Base-by-base conservation (phyloP, 139 green algal species). In the Chlamydomonas asymmetrica region DNA sequence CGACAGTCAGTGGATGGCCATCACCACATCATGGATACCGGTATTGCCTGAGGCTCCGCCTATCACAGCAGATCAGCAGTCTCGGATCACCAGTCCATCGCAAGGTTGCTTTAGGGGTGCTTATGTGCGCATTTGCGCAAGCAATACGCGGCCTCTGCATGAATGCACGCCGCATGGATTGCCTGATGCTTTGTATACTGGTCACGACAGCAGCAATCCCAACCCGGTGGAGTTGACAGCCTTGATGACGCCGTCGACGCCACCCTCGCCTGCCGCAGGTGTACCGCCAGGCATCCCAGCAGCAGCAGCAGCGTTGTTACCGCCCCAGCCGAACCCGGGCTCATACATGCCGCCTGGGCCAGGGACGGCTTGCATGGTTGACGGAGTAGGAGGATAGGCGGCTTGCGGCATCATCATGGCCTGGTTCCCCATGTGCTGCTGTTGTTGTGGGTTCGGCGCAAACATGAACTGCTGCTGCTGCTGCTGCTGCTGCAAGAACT, bases 211-310 rank as follows among this genome's bases (percentile, higher is more conserved):
- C 40, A 77, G 32, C 31, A 77, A 34, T 2, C 59, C 71, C 43
- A 77, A 32, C n/a, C n/a, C n/a, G n/a, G n/a, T n/a, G n/a, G n/a
- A n/a, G 59, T 77, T 77, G 2, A 62, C 71, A 0, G 71, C 71
- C 57, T 77, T 77, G 40, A 77, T 77, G 7, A 77, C 71, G 34
- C 71, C 71, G 3, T n/a, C n/a, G n/a, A n/a, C n/a, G n/a, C n/a
- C n/a, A n/a, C n/a, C n/a, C n/a, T n/a, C n/a, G n/a, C n/a, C n/a
- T n/a, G n/a, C n/a, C n/a, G n/a, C n/a, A n/a, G n/a, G n/a, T n/a
- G n/a, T n/a, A n/a, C 54, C 71, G 20, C 69, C 71, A 27, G 31
- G 40, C 20, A 37, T n/a, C 2, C 16, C 18, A 0, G 16, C 27
- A 0, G 57, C 57, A 10, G 13, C 35, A 23, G 10, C 20, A 0